Conservation (phyloP, 139 green algal genomes). For the Medakamo hakoo region DNA sequence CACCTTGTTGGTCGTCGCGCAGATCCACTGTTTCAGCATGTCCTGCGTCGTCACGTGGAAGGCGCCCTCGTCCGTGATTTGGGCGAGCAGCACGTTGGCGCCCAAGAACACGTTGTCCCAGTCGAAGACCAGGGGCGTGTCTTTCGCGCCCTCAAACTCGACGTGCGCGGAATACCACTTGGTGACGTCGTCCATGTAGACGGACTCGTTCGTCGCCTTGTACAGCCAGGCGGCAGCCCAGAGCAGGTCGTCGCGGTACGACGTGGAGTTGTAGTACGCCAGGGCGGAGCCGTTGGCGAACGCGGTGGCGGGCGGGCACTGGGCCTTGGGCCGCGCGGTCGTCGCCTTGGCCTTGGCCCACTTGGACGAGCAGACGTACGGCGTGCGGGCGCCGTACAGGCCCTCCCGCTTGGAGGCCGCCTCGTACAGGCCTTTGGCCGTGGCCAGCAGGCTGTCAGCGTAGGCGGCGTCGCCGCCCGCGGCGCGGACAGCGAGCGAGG, state of each 20-base stretch:
- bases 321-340: no score
- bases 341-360: background rate
- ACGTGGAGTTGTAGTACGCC: slow-evolving; percentile 32
- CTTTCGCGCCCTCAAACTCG: slow-evolving; percentile 12
- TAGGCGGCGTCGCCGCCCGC: slow-evolving; percentile 22
- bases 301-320: background rate
- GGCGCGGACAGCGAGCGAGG: slow-evolving; percentile 31
- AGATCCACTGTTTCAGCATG: slow-evolving; percentile 34
- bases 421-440: slow-evolving; percentile 20
- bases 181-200: slow-evolving; percentile 34
- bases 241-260: slow-evolving; percentile 41
- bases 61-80: slow-evolving; percentile 24
- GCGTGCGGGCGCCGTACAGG: background rate
- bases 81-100: slow-evolving; percentile 33
- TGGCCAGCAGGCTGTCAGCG: slow-evolving; percentile 16
- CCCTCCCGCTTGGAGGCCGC: background rate
- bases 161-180: slow-evolving; percentile 27
- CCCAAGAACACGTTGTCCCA: slow-evolving; percentile 38
- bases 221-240: slow-evolving; percentile 54
- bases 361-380: background rate
- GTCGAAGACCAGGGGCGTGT: slow-evolving; percentile 11
- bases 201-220: slow-evolving; percentile 24
- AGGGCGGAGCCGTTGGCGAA: background rate
- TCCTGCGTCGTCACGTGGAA: slow-evolving; percentile 23
- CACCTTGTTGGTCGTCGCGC: slow-evolving; percentile 16